Evolutionary conservation across 2,329 filamentous ascomycete species (phyloP).

Genomic region (Aspergillus clavatus): DNA sequence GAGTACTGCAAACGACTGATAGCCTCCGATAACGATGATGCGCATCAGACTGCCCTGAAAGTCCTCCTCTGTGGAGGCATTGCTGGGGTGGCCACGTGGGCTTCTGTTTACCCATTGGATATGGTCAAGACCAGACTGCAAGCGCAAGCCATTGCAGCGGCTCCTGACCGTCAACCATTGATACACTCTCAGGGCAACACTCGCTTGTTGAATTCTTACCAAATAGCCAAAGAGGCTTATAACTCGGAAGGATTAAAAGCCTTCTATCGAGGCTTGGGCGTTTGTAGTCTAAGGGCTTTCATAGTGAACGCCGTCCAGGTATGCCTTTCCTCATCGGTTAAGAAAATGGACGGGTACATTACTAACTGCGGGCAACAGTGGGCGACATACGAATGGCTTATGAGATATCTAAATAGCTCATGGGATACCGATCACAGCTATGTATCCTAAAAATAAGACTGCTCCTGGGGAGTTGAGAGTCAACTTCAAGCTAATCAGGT

Average conservation of each 20-base stretch:
- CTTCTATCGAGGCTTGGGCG: conserved; percentile 69
- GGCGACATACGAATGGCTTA: conserved; percentile 86
- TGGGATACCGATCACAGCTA: conserved; percentile 9
- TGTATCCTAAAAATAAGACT: neutral
- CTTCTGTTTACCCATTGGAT: conserved; percentile 83
- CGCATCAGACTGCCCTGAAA: conserved; percentile 53
- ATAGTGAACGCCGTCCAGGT: conserved; percentile 82
- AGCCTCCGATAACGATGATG: conserved; percentile 42
- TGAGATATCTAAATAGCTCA: conserved; percentile 46
- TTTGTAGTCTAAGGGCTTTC: conserved; percentile 84
- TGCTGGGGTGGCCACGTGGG: conserved; percentile 84
- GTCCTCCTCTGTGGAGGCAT: conserved; percentile 79
- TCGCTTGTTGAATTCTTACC: conserved; percentile 50
- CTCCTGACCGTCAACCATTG: conserved; percentile 21
- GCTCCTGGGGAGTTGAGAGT: neutral
- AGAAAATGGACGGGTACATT: neutral
- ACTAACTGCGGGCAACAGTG: conserved; percentile 52
- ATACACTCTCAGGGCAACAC: conserved; percentile 14
- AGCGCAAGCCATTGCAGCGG: conserved; percentile 51
- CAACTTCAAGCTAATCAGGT: neutral
- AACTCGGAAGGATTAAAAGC: conserved; percentile 54
- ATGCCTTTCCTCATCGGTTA: conserved; percentile 15
- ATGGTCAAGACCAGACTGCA: conserved; percentile 92
- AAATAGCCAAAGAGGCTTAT: conserved; percentile 64
- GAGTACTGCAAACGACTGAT: conserved; percentile 64